A percentile compares a stretch with the other conserved stretches of the same genome.
Evolutionary conservation across 2,329 filamentous ascomycete genomes (phyloP).

Genomic region (Neofusicoccum sp.): DNA sequence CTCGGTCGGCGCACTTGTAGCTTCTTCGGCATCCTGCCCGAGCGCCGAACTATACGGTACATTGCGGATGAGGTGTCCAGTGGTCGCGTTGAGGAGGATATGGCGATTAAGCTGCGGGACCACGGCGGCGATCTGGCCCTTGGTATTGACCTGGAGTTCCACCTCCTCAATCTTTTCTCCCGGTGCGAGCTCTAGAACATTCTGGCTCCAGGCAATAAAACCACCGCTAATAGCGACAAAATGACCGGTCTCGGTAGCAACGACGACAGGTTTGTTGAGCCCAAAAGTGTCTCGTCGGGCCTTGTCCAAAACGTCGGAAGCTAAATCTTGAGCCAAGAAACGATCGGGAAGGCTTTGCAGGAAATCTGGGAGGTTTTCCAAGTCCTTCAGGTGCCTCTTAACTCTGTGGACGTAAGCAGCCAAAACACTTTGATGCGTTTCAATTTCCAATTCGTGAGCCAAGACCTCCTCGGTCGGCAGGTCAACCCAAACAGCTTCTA

Average conservation of each 20-base stretch:
- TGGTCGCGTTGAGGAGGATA: slow-evolving; percentile 13
- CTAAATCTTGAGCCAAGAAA: slow-evolving; percentile 62
- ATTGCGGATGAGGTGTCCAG: slow-evolving; percentile 4
- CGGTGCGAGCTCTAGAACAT: slow-evolving; percentile 58
- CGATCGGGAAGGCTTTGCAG: slow-evolving; percentile 67
- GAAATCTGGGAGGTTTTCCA: slow-evolving; percentile 73
- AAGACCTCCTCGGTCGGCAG: slow-evolving; percentile 70
- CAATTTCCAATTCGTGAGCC: slow-evolving; percentile 77
- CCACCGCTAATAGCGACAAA: slow-evolving; percentile 76
- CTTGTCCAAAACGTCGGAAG: slow-evolving; percentile 37
- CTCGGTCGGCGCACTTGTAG: neutral
- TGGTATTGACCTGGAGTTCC: neutral
- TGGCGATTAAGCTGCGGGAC: slow-evolving; percentile 10
- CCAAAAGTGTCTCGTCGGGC: slow-evolving; percentile 75
- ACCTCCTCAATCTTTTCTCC: slow-evolving; percentile 61
- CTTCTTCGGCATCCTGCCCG: neutral
- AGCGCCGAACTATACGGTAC: neutral
- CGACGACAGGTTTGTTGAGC: slow-evolving; percentile 78
- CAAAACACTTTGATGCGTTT: slow-evolving; percentile 77
- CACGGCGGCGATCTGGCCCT: slow-evolving; percentile 10
- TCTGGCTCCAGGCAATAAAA: slow-evolving; percentile 70
- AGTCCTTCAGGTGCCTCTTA: slow-evolving; percentile 74
- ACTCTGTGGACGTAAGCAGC: slow-evolving; percentile 86
- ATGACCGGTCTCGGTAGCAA: slow-evolving; percentile 76
- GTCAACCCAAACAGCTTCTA: slow-evolving; percentile 78